These are phyloP conservation scores for Infundibulicybe gibba DNA, from an alignment of 768 basidiomycete genomes.

Conservation along the genomic window DNA sequence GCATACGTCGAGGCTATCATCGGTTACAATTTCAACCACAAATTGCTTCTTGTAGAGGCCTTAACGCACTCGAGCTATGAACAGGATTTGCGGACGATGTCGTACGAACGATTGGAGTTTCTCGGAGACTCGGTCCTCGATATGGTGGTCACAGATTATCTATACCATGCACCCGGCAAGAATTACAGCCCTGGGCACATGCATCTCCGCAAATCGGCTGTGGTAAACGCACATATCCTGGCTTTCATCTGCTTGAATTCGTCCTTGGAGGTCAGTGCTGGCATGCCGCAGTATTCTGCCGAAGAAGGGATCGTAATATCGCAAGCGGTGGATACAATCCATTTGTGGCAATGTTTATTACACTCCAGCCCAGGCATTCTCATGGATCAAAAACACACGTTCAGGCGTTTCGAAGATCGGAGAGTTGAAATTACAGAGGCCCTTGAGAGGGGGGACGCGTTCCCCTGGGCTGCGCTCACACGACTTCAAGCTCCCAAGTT, in stretches of 20 bases:
- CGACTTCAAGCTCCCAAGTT: slow-evolving; percentile 75
- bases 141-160: slow-evolving; percentile 67
- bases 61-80: slow-evolving; percentile 72
- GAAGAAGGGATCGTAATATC: slow-evolving; percentile 26
- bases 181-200: slow-evolving; percentile 67
- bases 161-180: slow-evolving; percentile 65
- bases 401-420: slow-evolving; percentile 44
- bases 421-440: slow-evolving; percentile 46
- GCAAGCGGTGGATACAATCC: slow-evolving; percentile 39
- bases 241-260: slow-evolving; percentile 61
- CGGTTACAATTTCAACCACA: slow-evolving; percentile 61
- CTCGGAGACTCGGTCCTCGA: slow-evolving; percentile 74
- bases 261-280: slow-evolving; percentile 34
- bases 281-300: slow-evolving; percentile 43
- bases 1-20: slow-evolving; percentile 60
- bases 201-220: slow-evolving; percentile 60
- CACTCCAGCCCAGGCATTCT: slow-evolving; percentile 62
- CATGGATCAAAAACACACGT: slow-evolving; percentile 58
- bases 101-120: slow-evolving; percentile 80
- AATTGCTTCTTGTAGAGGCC: slow-evolving; percentile 66
- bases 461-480: slow-evolving; percentile 76
- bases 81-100: slow-evolving; percentile 51
- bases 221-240: slow-evolving; percentile 74
- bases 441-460: slow-evolving; percentile 39
- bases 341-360: slow-evolving; percentile 69